A percentile compares a stretch with the other conserved stretches of the same genome.
These are phyloP conservation scores for Starmera caribaea DNA, from an alignment of 805 yeast genomes.

Conservation along the genomic window DNA sequence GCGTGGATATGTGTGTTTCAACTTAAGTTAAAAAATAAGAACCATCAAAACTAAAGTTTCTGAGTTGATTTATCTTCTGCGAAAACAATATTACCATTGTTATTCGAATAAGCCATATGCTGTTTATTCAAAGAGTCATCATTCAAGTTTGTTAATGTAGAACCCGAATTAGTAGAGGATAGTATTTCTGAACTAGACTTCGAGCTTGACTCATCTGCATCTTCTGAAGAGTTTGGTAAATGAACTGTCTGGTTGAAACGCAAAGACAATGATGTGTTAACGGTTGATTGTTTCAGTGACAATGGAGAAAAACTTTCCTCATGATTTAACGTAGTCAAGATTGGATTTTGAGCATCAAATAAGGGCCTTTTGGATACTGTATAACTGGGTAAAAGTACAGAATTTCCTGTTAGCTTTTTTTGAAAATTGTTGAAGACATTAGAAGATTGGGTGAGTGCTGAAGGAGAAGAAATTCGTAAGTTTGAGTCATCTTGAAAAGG, in stretches of 20 bases:
- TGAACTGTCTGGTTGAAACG: too few relatives aligned
- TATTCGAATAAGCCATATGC: not conserved
- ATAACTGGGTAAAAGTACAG: too few relatives aligned
- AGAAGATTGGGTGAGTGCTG: constrained; percentile 11
- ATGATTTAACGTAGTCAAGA: too few relatives aligned
- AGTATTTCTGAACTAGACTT: too few relatives aligned
- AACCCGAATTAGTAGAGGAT: not conserved
- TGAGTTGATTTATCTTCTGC: not conserved
- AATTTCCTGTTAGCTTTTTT: not conserved
- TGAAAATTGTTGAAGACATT: constrained; percentile 17
- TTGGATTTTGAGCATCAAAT: too few relatives aligned
- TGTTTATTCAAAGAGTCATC: not conserved
- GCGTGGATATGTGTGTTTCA: too few relatives aligned
- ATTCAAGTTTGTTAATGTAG: constrained; percentile 1
- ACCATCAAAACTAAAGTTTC: not conserved
- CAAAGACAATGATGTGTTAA: not conserved
- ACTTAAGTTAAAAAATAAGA: too few relatives aligned
- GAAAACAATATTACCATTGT: not conserved
- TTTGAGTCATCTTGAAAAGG: constrained; percentile 12
- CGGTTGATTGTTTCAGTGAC: not conserved
- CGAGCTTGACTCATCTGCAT: too few relatives aligned
- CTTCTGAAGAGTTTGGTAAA: too few relatives aligned
- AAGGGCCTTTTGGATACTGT: too few relatives aligned
- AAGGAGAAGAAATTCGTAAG: constrained; percentile 9
- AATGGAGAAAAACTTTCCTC: not conserved